These are phyloP conservation scores for Rhizophora mangle DNA, from an alignment of 345 rosid genomes.

Conservation along the genomic window DNA sequence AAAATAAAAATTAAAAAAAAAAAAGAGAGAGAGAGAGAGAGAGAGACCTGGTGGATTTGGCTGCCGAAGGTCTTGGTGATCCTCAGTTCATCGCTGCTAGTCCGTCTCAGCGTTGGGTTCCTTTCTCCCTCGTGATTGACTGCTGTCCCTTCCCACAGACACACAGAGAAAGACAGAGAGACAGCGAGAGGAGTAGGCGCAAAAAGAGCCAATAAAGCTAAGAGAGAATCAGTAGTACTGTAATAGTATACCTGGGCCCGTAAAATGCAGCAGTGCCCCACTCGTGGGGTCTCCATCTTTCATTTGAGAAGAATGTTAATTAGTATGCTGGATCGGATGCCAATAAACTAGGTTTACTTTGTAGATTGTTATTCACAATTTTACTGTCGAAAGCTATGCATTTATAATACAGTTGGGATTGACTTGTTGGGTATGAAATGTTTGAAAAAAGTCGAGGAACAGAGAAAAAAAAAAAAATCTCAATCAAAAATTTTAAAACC, in stretches of 20 bases:
- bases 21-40: too few species aligned
- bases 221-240: constrained; percentile 1
- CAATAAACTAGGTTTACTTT: neutral
- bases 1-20: neutral
- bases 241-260: constrained; percentile 6
- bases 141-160: constrained; percentile 12
- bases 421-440: constrained; percentile 8
- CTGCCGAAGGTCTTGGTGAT: constrained; percentile 6
- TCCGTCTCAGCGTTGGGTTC: constrained; percentile 29
- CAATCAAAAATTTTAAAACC: neutral
- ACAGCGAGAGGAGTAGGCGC: constrained; percentile 5
- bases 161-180: neutral
- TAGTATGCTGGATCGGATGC: too few species aligned
- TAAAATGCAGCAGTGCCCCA: constrained; percentile 5
- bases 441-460: neutral
- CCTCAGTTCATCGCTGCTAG: constrained; percentile 13
- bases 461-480: neutral
- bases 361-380: too few species aligned
- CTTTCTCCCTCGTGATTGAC: constrained; percentile 30
- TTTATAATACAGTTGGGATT: neutral
- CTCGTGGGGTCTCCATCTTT: constrained; percentile 3
- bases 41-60: neutral
- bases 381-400: neutral
- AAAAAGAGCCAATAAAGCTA: constrained; percentile 14
- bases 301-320: neutral